A percentile compares a stretch with the other conserved stretches of the same genome.
Evolutionary conservation across 1,284 basidiomycete species (phyloP).

Genomic region (Lentinula novae-zelandiae): DNA sequence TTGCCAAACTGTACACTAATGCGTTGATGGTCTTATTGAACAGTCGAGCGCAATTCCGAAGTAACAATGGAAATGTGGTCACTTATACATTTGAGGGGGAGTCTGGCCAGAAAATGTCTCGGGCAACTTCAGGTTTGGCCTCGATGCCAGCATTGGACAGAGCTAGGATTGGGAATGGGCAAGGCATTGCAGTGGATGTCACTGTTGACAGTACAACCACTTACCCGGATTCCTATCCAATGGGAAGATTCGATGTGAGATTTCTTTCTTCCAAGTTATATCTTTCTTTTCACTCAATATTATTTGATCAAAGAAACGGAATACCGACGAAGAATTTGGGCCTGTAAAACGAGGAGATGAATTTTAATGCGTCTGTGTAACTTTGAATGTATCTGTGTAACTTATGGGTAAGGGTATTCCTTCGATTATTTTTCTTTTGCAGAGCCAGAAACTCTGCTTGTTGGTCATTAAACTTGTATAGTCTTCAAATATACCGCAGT

Average conservation of each 20-base stretch:
- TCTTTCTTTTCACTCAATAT: not conserved
- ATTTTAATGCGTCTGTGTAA: not conserved
- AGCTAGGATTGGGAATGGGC: not conserved
- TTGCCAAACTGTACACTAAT: conserved; percentile 6
- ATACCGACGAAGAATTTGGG: not conserved
- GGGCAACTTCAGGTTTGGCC: not conserved
- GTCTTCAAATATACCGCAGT: too few species aligned
- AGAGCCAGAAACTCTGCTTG: too few species aligned
- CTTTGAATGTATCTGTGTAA: not conserved
- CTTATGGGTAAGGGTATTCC: not conserved
- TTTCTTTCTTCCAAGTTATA: not conserved
- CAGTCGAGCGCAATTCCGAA: not conserved
- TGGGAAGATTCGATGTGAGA: not conserved
- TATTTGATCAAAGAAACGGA: not conserved
- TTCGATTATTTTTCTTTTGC: not conserved
- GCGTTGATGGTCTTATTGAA: conserved; percentile 6
- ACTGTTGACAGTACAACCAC: not conserved
- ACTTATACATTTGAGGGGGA: not conserved
- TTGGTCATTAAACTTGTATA: too few species aligned
- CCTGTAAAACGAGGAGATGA: not conserved
- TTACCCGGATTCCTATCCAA: not conserved
- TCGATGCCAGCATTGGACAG: not conserved
- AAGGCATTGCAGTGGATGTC: not conserved
- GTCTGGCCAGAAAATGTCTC: not conserved
- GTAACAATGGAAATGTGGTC: not conserved